Conservation (phyloP, 441 rosid genomes). For the Populus hybrid region DNA sequence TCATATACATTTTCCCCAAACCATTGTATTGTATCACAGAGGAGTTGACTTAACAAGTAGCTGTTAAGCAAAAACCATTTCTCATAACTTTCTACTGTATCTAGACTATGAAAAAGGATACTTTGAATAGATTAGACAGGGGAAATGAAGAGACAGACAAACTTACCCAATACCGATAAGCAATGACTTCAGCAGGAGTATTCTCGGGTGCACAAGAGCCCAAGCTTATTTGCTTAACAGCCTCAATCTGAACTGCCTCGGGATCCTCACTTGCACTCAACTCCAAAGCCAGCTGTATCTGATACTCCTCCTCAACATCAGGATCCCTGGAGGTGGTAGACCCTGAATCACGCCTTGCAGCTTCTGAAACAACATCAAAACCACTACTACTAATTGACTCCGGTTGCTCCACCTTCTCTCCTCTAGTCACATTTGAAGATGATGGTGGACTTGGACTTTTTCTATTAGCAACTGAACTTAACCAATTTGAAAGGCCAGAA, state of each 20-base stretch:
- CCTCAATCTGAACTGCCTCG: slow-evolving; percentile 94
- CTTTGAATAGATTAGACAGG: neutral
- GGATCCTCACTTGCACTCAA: slow-evolving; percentile 97
- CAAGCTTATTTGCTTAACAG: slow-evolving; percentile 88
- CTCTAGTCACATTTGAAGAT: slow-evolving; percentile 51
- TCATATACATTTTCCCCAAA: slow-evolving; percentile 11
- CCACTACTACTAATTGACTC: slow-evolving; percentile 42
- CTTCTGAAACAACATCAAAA: slow-evolving; percentile 44
- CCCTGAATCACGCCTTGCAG: slow-evolving; percentile 49
- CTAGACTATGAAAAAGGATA: neutral
- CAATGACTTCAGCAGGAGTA: slow-evolving; percentile 89
- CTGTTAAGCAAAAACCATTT: neutral
- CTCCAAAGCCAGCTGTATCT: slow-evolving; percentile 88
- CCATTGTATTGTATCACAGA: neutral
- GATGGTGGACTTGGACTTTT: slow-evolving; percentile 68
- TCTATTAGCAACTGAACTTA: slow-evolving; percentile 64
- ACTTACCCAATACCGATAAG: slow-evolving; percentile 92
- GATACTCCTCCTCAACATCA: slow-evolving; percentile 90
- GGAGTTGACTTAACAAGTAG: neutral
- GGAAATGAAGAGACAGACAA: slow-evolving; percentile 16
- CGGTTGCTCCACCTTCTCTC: slow-evolving; percentile 39
- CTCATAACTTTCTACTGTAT: neutral
- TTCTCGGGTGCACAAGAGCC: slow-evolving; percentile 81
- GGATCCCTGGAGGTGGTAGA: slow-evolving; percentile 64
- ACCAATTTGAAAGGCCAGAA: slow-evolving; percentile 80